Conservation (phyloP, 345 rosid species). For the Gossypium raimondii region DNA sequence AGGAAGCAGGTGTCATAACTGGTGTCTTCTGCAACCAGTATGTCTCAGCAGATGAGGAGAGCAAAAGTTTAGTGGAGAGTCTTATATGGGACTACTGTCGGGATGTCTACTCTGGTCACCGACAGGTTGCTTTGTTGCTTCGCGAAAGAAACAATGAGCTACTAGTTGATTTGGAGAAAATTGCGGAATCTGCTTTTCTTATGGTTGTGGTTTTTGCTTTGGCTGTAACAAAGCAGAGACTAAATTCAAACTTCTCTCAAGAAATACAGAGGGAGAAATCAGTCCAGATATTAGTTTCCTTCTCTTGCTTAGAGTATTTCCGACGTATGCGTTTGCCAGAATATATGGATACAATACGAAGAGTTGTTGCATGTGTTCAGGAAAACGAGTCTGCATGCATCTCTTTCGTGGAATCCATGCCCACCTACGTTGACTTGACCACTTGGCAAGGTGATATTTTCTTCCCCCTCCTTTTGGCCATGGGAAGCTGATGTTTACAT, state of each 20-base stretch:
- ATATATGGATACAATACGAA: slow-evolving; percentile 79
- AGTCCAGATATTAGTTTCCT: slow-evolving; percentile 60
- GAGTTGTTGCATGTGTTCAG: slow-evolving; percentile 68
- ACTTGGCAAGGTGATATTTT: slow-evolving; percentile 51
- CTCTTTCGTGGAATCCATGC: slow-evolving; percentile 74
- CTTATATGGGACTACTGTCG: slow-evolving; percentile 74
- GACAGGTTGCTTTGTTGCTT: slow-evolving; percentile 59
- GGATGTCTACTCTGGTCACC: slow-evolving; percentile 67
- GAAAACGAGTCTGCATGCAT: slow-evolving; percentile 62
- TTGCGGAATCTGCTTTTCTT: slow-evolving; percentile 87
- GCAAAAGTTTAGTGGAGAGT: slow-evolving; percentile 54
- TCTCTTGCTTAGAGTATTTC: slow-evolving; percentile 83
- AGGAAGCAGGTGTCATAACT: slow-evolving; percentile 74
- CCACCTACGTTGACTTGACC: slow-evolving; percentile 63
- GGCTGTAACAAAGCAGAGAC: slow-evolving; percentile 66
- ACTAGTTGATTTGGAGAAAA: slow-evolving; percentile 65
- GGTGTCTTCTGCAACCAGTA: slow-evolving; percentile 81
- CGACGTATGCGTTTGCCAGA: slow-evolving; percentile 80
- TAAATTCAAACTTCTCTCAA: slow-evolving; percentile 40
- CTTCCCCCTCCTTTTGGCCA: slow-evolving; percentile 32
- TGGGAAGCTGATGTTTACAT: slow-evolving; percentile 44
- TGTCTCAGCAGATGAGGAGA: slow-evolving; percentile 54
- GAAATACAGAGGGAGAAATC: slow-evolving; percentile 65
- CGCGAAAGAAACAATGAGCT: slow-evolving; percentile 47
- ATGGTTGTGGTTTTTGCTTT: slow-evolving; percentile 80